These are phyloP conservation scores for Lactarius akahatsu DNA, from an alignment of 768 basidiomycete genomes.

Conservation along the genomic window DNA sequence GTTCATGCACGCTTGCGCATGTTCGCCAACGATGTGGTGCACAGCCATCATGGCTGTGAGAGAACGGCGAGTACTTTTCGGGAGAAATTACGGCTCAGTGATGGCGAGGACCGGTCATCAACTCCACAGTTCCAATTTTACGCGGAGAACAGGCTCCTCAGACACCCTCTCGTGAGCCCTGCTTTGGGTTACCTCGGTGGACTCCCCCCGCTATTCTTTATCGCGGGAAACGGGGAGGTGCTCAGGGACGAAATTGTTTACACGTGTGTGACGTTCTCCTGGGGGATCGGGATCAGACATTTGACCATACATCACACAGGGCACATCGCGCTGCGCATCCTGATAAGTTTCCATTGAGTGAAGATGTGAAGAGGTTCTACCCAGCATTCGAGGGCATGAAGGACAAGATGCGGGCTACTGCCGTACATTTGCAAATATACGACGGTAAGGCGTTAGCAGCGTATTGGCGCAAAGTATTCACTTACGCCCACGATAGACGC, in stretches of 20 bases:
- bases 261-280: slow-evolving; percentile 41
- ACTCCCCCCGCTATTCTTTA: slow-evolving; percentile 79
- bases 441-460: slow-evolving; percentile 52
- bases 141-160: slow-evolving; percentile 69
- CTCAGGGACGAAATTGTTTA: slow-evolving; percentile 90
- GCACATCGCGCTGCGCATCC: slow-evolving; percentile 93
- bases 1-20: slow-evolving; percentile 61
- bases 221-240: slow-evolving; percentile 88
- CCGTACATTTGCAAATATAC: slow-evolving; percentile 90
- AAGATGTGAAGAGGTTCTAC: slow-evolving; percentile 51
- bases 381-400: slow-evolving; percentile 58
- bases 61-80: neutral
- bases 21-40: slow-evolving; percentile 57
- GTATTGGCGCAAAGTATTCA: neutral
- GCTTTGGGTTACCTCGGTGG: slow-evolving; percentile 83
- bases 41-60: slow-evolving; percentile 29
- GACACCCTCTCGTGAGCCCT: slow-evolving; percentile 81
- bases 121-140: slow-evolving; percentile 64
- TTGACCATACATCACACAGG: slow-evolving; percentile 36
- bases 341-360: slow-evolving; percentile 53
- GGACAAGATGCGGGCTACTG: slow-evolving; percentile 54
- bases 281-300: no score
- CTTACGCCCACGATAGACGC: slow-evolving; percentile 45
- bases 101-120: neutral
- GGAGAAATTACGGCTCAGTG: neutral